phyloP scores from a whole-genome alignment of 768 basidiomycete species.

The Leucosporidium creatinivorum region DNA sequence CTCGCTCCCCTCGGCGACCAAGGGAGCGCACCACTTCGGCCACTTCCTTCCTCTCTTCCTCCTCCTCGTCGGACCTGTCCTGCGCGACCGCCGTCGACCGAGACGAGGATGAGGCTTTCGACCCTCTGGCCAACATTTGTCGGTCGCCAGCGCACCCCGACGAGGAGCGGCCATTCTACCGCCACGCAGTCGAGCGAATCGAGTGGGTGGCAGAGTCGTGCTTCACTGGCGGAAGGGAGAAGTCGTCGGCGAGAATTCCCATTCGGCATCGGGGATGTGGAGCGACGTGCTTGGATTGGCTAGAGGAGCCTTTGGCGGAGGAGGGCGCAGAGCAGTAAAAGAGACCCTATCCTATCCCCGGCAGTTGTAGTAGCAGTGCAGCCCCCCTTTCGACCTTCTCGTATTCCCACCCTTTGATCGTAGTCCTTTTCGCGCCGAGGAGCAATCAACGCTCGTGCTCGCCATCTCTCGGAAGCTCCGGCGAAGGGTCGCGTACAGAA shows the following conservation, averaged over 20 bases:
- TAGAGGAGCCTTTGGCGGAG: constrained; percentile 17
- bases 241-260: constrained; percentile 19
- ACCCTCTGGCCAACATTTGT: constrained; percentile 23
- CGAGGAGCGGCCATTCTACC: constrained; percentile 12
- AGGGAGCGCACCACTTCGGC: constrained; percentile 1
- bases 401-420: too few species aligned
- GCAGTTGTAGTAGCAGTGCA: too few species aligned
- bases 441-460: too few species aligned
- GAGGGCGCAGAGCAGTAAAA: too few species aligned
- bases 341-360: too few species aligned
- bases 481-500: not conserved
- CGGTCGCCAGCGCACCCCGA: constrained; percentile 18
- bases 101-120: constrained; percentile 13
- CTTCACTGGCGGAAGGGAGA: not conserved
- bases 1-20: not conserved
- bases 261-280: constrained; percentile 30
- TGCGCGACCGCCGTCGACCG: not conserved
- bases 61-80: not conserved
- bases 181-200: constrained; percentile 25
- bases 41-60: not conserved
- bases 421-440: too few species aligned
- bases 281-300: constrained; percentile 29
- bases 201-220: constrained; percentile 31
- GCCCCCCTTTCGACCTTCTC: too few species aligned
- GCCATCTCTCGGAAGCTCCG: too few species aligned